Percentiles rank a stretch among this genome's conserved stretches.
Conservation (phyloP, 225 moss, liverwort and hornwort genomes). For the Physcomitrium patens region DNA sequence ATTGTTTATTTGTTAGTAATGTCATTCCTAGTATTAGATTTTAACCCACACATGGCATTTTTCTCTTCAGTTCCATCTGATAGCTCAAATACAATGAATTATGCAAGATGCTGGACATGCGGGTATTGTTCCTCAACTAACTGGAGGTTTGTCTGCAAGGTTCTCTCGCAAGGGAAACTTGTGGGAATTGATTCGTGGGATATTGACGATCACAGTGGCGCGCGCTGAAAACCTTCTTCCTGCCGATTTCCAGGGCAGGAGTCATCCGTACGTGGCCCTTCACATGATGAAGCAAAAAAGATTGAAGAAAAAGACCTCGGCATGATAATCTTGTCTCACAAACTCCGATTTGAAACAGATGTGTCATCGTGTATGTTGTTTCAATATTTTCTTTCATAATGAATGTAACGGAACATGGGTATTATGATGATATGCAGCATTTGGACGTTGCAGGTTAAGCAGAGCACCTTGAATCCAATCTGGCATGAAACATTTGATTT, state of each 20-base stretch:
- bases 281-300: constrained; percentile 65
- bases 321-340: constrained; percentile 29
- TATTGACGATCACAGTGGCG: constrained; percentile 73
- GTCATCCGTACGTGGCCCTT: constrained; percentile 80
- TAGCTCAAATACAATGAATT: background rate
- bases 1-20: no score
- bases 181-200: constrained; percentile 82
- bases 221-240: constrained; percentile 75
- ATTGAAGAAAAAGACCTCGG: constrained; percentile 69
- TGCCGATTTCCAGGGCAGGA: constrained; percentile 67
- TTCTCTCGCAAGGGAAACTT: constrained; percentile 75
- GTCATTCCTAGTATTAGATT: no score
- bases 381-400: no score
- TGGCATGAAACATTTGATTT: constrained; percentile 78
- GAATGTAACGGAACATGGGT: no score
- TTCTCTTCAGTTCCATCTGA: constrained; percentile 1
- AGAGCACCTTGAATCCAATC: constrained; percentile 68
- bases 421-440: background rate
- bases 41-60: background rate
- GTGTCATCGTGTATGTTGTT: background rate
- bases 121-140: constrained; percentile 3
- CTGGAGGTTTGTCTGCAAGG: constrained; percentile 35
- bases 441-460: constrained; percentile 57
- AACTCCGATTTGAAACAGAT: background rate
- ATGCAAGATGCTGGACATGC: constrained; percentile 8